Base-by-base conservation (phyloP, 495 filamentous ascomycete species). In the Hyphodiscus hymeniophilus region DNA sequence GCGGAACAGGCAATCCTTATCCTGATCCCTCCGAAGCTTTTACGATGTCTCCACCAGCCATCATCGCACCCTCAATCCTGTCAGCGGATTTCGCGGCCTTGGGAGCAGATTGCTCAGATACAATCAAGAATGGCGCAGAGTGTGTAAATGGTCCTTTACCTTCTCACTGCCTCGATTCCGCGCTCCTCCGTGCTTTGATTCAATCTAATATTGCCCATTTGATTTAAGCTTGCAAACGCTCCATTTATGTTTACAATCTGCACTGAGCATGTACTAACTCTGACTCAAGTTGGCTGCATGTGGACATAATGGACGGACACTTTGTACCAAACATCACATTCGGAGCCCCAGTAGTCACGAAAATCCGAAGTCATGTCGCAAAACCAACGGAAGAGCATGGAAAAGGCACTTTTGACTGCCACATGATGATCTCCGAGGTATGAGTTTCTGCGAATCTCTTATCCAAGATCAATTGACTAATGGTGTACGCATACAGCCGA, bases 381-480 rank as follows among this genome's bases (percentile, higher is more conserved):
- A 70, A 75, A 20, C 54, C 83, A 76, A 2, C 63, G 57, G 34
- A 52, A 66, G 48, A 66, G 32, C 47, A 79, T 54, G 85, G 83
- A 3, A 83, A 79, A 58, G 92, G 92, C 20, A 95, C 92, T 22
- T 98, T 98, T 59, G 92, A 98, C 67, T 98, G 92, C 77, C 92
- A 98, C 65, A 97, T 98, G 94, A 98, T 98, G 92, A 94, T 98
- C 58, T 81, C 85, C 57, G 92, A 98, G 86, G 89, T 92, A 74
- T 36, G 51, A 17, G 47, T 46, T 17, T 5, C 32, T 26, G 4
- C 35, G 1, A 43, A 13, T 11, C 15, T 10, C 22, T 5, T 7
- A 40, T 36, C 20, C 2, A 21, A 38, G 17, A 32, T 16, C 23
- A 3, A 16, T 6, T 15, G n/a, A 28, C 34, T 28, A 31, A 33